Conservation (phyloP, 305 asterid species). For the Fraxinus sp. region DNA sequence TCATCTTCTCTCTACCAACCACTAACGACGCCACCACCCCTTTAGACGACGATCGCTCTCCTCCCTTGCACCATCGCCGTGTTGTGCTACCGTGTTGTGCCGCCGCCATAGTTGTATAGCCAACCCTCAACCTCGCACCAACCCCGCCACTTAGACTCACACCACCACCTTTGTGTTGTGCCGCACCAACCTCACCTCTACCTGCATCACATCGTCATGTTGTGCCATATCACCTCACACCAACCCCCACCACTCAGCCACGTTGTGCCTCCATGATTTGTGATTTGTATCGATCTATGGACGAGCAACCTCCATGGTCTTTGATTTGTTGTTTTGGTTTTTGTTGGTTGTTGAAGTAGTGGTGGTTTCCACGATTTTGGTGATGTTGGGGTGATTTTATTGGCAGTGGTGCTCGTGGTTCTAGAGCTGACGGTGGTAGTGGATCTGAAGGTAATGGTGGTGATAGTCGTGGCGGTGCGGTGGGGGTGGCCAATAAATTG, state of each 20-base stretch:
- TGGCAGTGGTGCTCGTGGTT: neutral
- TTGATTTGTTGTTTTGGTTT: neutral
- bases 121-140: neutral
- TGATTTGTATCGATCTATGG: neutral
- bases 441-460: neutral
- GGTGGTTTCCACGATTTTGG: neutral
- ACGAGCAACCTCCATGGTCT: neutral
- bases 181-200: neutral
- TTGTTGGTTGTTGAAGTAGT: neutral
- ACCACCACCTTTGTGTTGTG: neutral
- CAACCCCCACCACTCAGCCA: neutral
- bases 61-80: neutral
- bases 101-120: neutral
- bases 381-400: neutral
- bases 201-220: neutral
- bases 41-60: neutral
- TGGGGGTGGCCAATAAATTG: neutral
- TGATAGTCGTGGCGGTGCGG: neutral
- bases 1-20: neutral
- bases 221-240: neutral
- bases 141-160: neutral
- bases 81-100: neutral
- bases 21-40: neutral
- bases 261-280: neutral
- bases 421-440: neutral